A percentile compares a stretch with the other conserved stretches of the same genome.
These are phyloP conservation scores for Beauveria australis DNA, from an alignment of 2,329 filamentous ascomycete genomes.

Conservation along the genomic window DNA sequence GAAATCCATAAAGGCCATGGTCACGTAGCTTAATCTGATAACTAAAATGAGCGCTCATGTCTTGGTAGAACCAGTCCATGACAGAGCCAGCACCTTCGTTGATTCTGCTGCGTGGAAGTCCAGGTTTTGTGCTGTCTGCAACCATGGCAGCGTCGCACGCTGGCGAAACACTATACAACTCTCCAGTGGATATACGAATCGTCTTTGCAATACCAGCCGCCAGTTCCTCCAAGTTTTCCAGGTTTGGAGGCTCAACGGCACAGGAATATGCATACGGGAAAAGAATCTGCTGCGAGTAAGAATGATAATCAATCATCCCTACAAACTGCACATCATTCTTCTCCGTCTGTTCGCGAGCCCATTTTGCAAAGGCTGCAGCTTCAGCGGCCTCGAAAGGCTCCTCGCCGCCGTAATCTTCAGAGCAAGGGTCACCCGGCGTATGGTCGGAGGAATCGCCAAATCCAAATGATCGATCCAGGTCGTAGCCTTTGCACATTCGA, in stretches of 20 bases:
- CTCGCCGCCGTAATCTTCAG: conserved; percentile 80
- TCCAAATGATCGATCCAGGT: conserved; percentile 80
- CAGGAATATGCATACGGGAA: conserved; percentile 91
- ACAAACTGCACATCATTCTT: conserved; percentile 66
- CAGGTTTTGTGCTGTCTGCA: conserved; percentile 16
- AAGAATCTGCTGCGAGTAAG: conserved; percentile 89
- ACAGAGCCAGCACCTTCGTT: conserved; percentile 76
- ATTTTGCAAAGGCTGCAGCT: conserved; percentile 64
- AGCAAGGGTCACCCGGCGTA: conserved; percentile 70
- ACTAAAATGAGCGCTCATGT: conserved; percentile 70
- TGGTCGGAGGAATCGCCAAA: conserved; percentile 72
- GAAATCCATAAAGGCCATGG: conserved; percentile 87
- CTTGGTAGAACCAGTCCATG: conserved; percentile 93
- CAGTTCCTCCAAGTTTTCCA: conserved; percentile 88
- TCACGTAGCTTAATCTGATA: conserved; percentile 94
- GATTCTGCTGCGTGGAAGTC: conserved; percentile 36
- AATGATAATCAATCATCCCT: conserved; percentile 85
- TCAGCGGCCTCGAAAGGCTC: conserved; percentile 78
- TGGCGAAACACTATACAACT: conserved; percentile 68
- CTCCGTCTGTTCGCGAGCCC: conserved; percentile 71
- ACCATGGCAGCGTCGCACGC: conserved; percentile 75
- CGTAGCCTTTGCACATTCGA: conserved; percentile 77
- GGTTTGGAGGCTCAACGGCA: conserved; percentile 64
- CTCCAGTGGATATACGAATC: conserved; percentile 70
- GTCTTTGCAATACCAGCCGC: conserved; percentile 82